Evolutionary conservation across 164 flowering plant species (phyloP), one percentile per base, ranked within the genome.

Genomic region (Echeveria elegans): DNA sequence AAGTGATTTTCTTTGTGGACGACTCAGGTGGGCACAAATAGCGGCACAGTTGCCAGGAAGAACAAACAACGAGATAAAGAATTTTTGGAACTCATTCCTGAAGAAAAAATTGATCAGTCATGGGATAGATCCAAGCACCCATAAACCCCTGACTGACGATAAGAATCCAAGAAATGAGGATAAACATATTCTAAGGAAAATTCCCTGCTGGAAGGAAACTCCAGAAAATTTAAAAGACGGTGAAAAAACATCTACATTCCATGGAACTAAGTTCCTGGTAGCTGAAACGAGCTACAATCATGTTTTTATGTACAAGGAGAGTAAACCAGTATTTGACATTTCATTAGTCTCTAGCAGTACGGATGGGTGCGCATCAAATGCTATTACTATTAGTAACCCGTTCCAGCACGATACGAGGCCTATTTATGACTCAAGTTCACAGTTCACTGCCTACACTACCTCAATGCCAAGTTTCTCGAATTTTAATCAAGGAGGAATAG

Each of bases 1-100:
- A n/a, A n/a, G n/a, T n/a, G n/a, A n/a, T n/a, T n/a, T n/a, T n/a
- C n/a, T n/a, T n/a, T n/a, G n/a, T n/a, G 36, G n/a, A n/a, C n/a
- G n/a, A 64, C 72, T 36, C 77, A 92, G 98, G 82, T 92, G 98
- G 98, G 92, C 98, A 68, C 96, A 88, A 69, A 92, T 92, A 64
- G 91, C 98, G 21, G 77, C 88, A 41, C 88, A 86, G 40, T 75
- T 92, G 38, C 96, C 98, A 0, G 98, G 98, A 47, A 83, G 98
- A 81, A 92, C 97, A 24, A 96, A 91, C 47, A 91, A 91, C 66
- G 97, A 91, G 78, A 85, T 92, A 0, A 92, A 92, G 73, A 92
- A 92, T 73, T 83, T 85, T 34, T 92, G 98, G 98, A 89, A 92
- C 68, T 88, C 98, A 5, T 72, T 81, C 61, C 68, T 92, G 76